phyloP scores from a whole-genome alignment of 2,329 filamentous ascomycete species.

The Fusarium subtropicale region DNA sequence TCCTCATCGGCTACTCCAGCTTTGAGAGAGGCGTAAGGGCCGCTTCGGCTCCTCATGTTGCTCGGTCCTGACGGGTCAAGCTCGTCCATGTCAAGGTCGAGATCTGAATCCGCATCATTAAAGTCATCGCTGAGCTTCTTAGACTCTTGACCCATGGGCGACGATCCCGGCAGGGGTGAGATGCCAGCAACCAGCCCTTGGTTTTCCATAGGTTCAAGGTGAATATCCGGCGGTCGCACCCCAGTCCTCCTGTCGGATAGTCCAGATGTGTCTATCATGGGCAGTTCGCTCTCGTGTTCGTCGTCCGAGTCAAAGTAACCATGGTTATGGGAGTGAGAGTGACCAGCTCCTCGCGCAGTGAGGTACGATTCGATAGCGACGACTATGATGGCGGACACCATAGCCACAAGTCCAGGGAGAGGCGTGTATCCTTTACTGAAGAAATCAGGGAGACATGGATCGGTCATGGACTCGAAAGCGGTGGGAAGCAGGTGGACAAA shows the following conservation, averaged over 20 bases:
- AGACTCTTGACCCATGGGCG: conserved; percentile 52
- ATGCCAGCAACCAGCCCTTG: conserved; percentile 69
- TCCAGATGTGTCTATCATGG: conserved; percentile 46
- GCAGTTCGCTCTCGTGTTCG: conserved; percentile 50
- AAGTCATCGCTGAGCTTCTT: conserved; percentile 51
- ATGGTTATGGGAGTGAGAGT: conserved; percentile 68
- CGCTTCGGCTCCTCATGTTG: conserved; percentile 42
- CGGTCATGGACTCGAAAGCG: conserved; percentile 73
- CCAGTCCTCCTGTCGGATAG: conserved; percentile 55
- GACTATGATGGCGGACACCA: conserved; percentile 84
- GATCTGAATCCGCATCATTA: conserved; percentile 64
- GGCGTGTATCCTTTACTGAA: conserved; percentile 84
- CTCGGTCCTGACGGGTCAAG: conserved; percentile 59
- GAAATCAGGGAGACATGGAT: conserved; percentile 79
- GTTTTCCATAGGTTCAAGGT: conserved; percentile 63
- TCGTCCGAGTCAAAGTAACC: conserved; percentile 63
- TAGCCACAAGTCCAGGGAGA: conserved; percentile 83
- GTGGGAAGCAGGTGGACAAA: conserved; percentile 82
- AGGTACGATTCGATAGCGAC: conserved; percentile 91
- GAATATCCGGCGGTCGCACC: conserved; percentile 62
- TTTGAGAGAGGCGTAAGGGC: conserved; percentile 51
- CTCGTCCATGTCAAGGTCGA: conserved; percentile 71
- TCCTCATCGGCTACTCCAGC: conserved; percentile 45
- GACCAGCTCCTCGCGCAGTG: conserved; percentile 74
- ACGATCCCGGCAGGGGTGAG: conserved; percentile 68